Percentiles rank a stretch among this genome's conserved stretches.
These are phyloP conservation scores for Hygrophila difformis DNA, from an alignment of 257 asterid species.

Conservation along the genomic window DNA sequence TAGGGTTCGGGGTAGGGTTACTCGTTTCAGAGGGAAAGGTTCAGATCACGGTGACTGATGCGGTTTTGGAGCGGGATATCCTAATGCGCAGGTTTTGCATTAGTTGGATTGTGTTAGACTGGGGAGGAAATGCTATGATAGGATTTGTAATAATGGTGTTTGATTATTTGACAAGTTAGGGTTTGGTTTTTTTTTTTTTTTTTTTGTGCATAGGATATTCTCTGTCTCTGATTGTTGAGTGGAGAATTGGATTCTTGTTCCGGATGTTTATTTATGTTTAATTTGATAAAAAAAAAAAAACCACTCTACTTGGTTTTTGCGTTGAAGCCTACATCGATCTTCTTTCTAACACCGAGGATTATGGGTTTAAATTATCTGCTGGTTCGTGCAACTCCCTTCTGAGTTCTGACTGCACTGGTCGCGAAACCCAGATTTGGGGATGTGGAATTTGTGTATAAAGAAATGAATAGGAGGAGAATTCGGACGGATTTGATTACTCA, in stretches of 20 bases:
- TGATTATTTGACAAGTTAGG: constrained; percentile 2
- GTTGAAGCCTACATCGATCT: too few relatives aligned
- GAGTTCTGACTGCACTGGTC: constrained; percentile 45
- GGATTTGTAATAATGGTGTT: constrained; percentile 3
- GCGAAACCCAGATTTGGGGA: constrained; percentile 32
- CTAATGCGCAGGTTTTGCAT: constrained; percentile 62
- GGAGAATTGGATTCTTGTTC: too few relatives aligned
- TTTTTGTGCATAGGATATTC: background rate
- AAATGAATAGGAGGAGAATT: constrained; percentile 68
- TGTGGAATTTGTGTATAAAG: constrained; percentile 56
- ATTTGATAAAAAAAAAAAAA: too few relatives aligned
- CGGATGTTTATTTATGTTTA: too few relatives aligned
- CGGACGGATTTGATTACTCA: constrained; percentile 36
- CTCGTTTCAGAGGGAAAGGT: constrained; percentile 36
- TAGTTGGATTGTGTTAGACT: constrained; percentile 32
- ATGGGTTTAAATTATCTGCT: constrained; percentile 53
- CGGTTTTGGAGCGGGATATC: constrained; percentile 58
- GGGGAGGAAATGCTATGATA: constrained; percentile 31
- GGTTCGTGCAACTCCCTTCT: constrained; percentile 53
- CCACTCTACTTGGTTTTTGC: too few relatives aligned
- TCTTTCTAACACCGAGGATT: too few relatives aligned
- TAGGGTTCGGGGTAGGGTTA: constrained; percentile 65
- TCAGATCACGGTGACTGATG: constrained; percentile 75
- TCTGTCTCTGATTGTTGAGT: background rate
- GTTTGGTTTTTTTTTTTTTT: background rate